Evolutionary conservation across 805 yeast genomes (phyloP).

Genomic region (Huiozyma sinensis): DNA sequence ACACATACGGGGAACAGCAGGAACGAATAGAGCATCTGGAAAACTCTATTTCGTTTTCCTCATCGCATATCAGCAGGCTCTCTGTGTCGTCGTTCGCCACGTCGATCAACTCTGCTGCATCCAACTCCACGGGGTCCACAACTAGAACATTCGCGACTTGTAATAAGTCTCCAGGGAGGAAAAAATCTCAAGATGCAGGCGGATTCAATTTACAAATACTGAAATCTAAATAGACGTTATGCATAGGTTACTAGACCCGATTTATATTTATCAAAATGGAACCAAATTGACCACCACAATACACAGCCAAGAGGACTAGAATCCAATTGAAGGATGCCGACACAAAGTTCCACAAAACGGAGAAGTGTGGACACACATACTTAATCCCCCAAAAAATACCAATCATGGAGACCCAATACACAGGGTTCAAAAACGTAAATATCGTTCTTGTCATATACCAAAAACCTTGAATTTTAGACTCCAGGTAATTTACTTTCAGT

Average conservation of each 20-base stretch:
- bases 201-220: conserved; percentile 3
- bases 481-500: conserved; percentile 7
- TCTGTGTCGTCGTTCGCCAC: too few species aligned
- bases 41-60: conserved; percentile 13
- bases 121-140: too few species aligned
- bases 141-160: not conserved
- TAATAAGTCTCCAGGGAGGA: too few species aligned
- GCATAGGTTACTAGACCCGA: too few species aligned
- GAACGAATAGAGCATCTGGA: conserved; percentile 28
- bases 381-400: too few species aligned
- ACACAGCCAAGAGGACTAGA: conserved; percentile 5
- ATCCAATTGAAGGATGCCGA: conserved; percentile 4
- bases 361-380: too few species aligned
- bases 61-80: not conserved
- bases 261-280: not conserved
- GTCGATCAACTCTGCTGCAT: too few species aligned
- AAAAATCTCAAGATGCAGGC: too few species aligned
- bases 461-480: conserved; percentile 3
- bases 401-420: not conserved
- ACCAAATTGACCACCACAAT: conserved; percentile 9
- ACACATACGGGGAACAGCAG: conserved; percentile 27
- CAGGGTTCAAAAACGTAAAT: not conserved
- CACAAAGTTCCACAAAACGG: too few species aligned
- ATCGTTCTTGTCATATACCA: not conserved
- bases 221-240: not conserved